These are phyloP conservation scores for Hanseniaspora jakobsenii DNA, from an alignment of 805 yeast genomes.

Conservation along the genomic window DNA sequence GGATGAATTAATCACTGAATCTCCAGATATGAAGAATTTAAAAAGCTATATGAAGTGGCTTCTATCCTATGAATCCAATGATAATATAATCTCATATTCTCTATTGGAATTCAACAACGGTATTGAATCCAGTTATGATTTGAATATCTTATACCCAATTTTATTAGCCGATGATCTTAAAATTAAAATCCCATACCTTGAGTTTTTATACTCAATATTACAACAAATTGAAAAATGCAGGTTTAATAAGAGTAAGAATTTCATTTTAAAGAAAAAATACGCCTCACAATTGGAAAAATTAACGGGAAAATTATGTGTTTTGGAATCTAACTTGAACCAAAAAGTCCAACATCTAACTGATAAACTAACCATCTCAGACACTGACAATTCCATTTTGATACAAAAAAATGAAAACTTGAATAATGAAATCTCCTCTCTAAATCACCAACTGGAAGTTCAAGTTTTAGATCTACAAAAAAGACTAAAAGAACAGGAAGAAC, in stretches of 20 bases:
- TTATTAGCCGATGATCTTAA: constrained; percentile 79
- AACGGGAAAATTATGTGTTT: constrained; percentile 19
- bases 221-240: constrained; percentile 50
- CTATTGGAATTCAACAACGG: constrained; percentile 36
- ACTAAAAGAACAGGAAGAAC: background rate
- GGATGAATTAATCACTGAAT: too few species aligned
- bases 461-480: constrained; percentile 10
- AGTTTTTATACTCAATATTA: constrained; percentile 68
- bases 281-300: constrained; percentile 18
- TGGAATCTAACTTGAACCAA: constrained; percentile 5
- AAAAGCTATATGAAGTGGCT: constrained; percentile 37
- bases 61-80: constrained; percentile 28
- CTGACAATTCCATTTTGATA: constrained; percentile 11
- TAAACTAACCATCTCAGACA: background rate
- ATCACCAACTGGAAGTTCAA: constrained; percentile 11
- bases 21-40: too few species aligned
- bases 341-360: background rate
- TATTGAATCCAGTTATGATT: constrained; percentile 46
- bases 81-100: constrained; percentile 34
- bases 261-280: constrained; percentile 19
- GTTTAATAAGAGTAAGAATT: constrained; percentile 28
- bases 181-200: constrained; percentile 80
- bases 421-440: constrained; percentile 15
- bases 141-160: constrained; percentile 73
- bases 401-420: constrained; percentile 7